Percentiles rank a stretch among this genome's conserved stretches.
Conservation (phyloP, 108 stramenopile species). For the Heterococcus sp. region DNA sequence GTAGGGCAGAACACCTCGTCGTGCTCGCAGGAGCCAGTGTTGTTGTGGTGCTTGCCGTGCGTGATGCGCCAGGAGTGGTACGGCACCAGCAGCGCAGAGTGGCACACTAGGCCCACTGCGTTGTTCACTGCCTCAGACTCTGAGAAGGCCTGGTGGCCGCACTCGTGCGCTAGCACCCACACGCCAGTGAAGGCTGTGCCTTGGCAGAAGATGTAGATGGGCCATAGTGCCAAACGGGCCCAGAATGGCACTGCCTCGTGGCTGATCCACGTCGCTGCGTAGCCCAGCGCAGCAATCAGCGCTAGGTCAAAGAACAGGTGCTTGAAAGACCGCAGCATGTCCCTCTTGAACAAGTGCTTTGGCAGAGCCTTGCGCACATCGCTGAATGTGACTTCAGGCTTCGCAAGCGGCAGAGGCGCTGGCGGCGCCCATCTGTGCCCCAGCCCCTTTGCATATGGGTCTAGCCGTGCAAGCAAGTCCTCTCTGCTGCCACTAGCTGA, state of each 20-base stretch:
- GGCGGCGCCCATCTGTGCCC: conserved; percentile 48
- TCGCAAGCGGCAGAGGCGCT: conserved; percentile 44
- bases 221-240: conserved; percentile 76
- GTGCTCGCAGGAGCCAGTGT: conserved; percentile 90
- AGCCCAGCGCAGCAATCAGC: conserved; percentile 74
- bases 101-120: conserved; percentile 85
- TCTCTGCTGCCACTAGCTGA: conserved; percentile 38
- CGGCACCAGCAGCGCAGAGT: conserved; percentile 92
- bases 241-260: conserved; percentile 56
- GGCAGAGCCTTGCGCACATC: conserved; percentile 69
- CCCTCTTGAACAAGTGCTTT: conserved; percentile 86
- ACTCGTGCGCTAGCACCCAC: conserved; percentile 98
- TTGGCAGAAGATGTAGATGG: conserved; percentile 88
- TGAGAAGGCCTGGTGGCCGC: conserved; percentile 96
- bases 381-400: conserved; percentile 51
- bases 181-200: conserved; percentile 94
- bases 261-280: conserved; percentile 77
- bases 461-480: conserved; percentile 26
- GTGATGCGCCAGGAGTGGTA: conserved; percentile 93
- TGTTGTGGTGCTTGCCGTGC: conserved; percentile 97
- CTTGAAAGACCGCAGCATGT: conserved; percentile 71
- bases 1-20: conserved; percentile 80
- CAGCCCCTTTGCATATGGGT: conserved; percentile 45
- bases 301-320: conserved; percentile 76
- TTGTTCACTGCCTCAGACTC: conserved; percentile 86